phyloP scores from a whole-genome alignment of 306 rosid genomes.

The Quercus aquifolioides region DNA sequence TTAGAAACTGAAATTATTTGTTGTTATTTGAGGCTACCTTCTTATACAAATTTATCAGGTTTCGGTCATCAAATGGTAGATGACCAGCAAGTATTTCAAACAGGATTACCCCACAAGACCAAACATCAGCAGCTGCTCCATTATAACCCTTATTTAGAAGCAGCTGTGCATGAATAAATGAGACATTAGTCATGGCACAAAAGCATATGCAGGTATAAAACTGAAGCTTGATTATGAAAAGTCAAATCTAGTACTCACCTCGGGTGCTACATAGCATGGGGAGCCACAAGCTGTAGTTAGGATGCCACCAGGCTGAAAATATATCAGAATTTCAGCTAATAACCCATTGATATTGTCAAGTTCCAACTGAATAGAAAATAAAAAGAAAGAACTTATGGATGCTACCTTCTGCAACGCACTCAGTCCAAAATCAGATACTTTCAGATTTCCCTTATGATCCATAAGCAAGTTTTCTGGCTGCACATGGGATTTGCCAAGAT shows the following conservation, averaged over 20 bases:
- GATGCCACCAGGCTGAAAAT: slow-evolving; percentile 49
- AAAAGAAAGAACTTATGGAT: neutral
- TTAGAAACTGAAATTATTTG: neutral
- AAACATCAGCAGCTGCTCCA: slow-evolving; percentile 83
- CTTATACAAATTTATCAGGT: slow-evolving; percentile 50
- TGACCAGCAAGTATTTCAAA: slow-evolving; percentile 68
- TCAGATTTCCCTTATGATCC: slow-evolving; percentile 61
- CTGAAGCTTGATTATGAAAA: neutral
- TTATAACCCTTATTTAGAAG: slow-evolving; percentile 53
- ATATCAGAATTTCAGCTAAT: slow-evolving; percentile 18
- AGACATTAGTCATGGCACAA: neutral
- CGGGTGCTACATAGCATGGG: slow-evolving; percentile 87
- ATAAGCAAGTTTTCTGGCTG: slow-evolving; percentile 84
- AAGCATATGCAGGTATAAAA: neutral
- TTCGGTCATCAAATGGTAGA: slow-evolving; percentile 73
- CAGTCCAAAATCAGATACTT: slow-evolving; percentile 79
- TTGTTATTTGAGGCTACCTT: slow-evolving; percentile 44
- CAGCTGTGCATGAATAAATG: slow-evolving; percentile 35
- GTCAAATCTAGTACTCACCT: slow-evolving; percentile 34
- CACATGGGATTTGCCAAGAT: slow-evolving; percentile 9
- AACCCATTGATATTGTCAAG: neutral
- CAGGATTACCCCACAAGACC: slow-evolving; percentile 90
- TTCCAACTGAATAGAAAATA: neutral
- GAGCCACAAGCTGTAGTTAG: slow-evolving; percentile 74
- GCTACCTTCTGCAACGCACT: slow-evolving; percentile 68